These are phyloP conservation scores for Achlya hypogyna DNA, from an alignment of 352 stramenopile species.

Conservation along the genomic window DNA sequence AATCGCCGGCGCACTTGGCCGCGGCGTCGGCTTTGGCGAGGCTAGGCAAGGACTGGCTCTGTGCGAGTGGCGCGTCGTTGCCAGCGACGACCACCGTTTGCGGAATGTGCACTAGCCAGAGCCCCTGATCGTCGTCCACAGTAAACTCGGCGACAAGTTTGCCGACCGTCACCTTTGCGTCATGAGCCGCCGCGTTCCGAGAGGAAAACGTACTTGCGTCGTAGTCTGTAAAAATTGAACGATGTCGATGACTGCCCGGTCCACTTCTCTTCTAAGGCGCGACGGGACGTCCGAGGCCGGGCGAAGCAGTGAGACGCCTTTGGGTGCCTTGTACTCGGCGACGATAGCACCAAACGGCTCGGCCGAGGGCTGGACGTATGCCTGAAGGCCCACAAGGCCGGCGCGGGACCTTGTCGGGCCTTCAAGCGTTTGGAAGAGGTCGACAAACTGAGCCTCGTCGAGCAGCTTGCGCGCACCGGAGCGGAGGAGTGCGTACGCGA, in stretches of 20 bases:
- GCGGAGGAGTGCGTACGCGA: constrained; percentile 20
- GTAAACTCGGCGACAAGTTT: constrained; percentile 31
- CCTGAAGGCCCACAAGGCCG: constrained; percentile 22
- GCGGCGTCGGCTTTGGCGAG: constrained; percentile 22
- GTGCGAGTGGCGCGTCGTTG: background rate
- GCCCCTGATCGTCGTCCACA: constrained; percentile 23
- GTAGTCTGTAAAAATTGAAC: constrained; percentile 26
- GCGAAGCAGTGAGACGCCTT: background rate
- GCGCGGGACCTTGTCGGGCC: too few relatives aligned
- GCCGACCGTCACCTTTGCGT: constrained; percentile 6
- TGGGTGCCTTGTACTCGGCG: background rate
- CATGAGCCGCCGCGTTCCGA: background rate
- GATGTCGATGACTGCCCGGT: constrained; percentile 21
- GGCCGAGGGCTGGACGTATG: constrained; percentile 18
- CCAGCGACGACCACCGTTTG: constrained; percentile 19
- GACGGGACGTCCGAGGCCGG: background rate
- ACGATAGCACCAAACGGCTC: background rate
- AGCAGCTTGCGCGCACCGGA: constrained; percentile 16
- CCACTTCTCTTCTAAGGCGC: constrained; percentile 25
- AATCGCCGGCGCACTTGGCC: constrained; percentile 47
- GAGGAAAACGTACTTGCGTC: background rate
- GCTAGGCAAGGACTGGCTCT: constrained; percentile 40
- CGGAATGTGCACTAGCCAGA: constrained; percentile 36
- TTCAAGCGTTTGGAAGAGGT: constrained; percentile 22
- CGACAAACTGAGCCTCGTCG: constrained; percentile 18